Percentiles rank a stretch among this genome's conserved stretches.
These are phyloP conservation scores for Aureobasidium musti DNA, from an alignment of 2,329 filamentous ascomycete species.

Conservation along the genomic window DNA sequence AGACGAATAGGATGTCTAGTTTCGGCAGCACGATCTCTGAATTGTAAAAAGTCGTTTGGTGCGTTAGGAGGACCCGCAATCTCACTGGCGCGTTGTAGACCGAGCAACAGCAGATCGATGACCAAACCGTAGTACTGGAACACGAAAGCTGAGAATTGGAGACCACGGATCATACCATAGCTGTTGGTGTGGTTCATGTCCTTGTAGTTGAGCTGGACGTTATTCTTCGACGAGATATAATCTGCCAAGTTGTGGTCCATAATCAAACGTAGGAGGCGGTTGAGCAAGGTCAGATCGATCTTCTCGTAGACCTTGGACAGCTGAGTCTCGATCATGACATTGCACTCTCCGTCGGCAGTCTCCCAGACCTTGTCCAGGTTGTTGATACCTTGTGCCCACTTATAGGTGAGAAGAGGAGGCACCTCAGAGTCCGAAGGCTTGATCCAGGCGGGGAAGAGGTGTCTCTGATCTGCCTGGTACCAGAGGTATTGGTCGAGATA, in stretches of 20 bases:
- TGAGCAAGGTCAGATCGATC: constrained; percentile 93
- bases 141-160: constrained; percentile 97
- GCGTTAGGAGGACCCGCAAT: constrained; percentile 91
- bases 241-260: constrained; percentile 99
- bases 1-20: constrained; percentile 91
- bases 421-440: constrained; percentile 99
- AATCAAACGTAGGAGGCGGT: constrained; percentile 87
- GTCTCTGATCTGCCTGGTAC: constrained; percentile 97
- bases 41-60: constrained; percentile 97
- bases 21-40: constrained; percentile 89
- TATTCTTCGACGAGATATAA: constrained; percentile 99
- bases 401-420: constrained; percentile 90
- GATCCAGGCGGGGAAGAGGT: constrained; percentile 98
- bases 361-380: constrained; percentile 96
- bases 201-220: constrained; percentile 98
- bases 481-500: constrained; percentile 98
- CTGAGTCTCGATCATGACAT: constrained; percentile 97
- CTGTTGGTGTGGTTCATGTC: constrained; percentile 99
- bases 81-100: constrained; percentile 93
- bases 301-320: constrained; percentile 99
- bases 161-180: constrained; percentile 95
- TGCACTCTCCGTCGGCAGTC: constrained; percentile 89
- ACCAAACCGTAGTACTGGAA: constrained; percentile 99
- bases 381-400: constrained; percentile 99
- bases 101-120: constrained; percentile 86